Conservation (phyloP, 1,139 yeast genomes). For the Pichia sp. region DNA sequence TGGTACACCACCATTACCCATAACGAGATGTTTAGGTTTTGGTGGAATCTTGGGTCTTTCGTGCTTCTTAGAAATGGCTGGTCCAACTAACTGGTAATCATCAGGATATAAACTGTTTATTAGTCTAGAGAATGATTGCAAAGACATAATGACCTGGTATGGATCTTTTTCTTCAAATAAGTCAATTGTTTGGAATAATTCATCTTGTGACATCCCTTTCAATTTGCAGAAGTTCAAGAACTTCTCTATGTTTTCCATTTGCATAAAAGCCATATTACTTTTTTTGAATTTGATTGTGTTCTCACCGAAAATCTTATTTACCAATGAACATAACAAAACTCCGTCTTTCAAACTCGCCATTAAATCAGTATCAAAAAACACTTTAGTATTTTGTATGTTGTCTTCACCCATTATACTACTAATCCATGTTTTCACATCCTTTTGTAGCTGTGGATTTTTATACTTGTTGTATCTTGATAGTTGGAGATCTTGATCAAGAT, state of each 20-base stretch:
- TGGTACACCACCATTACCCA: constrained; percentile 25
- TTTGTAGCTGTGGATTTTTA: constrained; percentile 28
- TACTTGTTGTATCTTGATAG: constrained; percentile 42
- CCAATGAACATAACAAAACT: constrained; percentile 46
- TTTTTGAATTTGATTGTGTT: constrained; percentile 44
- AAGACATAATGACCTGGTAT: constrained; percentile 64
- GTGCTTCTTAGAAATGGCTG: constrained; percentile 31
- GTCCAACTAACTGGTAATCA: constrained; percentile 23
- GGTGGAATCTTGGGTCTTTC: constrained; percentile 33
- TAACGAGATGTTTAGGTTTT: constrained; percentile 27
- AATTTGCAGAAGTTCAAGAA: constrained; percentile 53
- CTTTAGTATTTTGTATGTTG: background rate
- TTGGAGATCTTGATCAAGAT: constrained; percentile 50
- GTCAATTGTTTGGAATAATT: constrained; percentile 76
- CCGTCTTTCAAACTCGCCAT: constrained; percentile 60
- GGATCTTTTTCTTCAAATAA: constrained; percentile 69
- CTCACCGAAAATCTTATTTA: constrained; percentile 30
- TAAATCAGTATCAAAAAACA: constrained; percentile 26
- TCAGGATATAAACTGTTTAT: constrained; percentile 32
- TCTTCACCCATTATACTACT: constrained; percentile 25
- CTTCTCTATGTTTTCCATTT: constrained; percentile 78
- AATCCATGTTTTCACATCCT: constrained; percentile 41
- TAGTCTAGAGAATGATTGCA: constrained; percentile 65
- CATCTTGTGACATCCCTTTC: constrained; percentile 76
- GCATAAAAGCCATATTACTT: constrained; percentile 71